Base-by-base conservation (phyloP, 2,329 filamentous ascomycete species). In the Penicillium sp. region DNA sequence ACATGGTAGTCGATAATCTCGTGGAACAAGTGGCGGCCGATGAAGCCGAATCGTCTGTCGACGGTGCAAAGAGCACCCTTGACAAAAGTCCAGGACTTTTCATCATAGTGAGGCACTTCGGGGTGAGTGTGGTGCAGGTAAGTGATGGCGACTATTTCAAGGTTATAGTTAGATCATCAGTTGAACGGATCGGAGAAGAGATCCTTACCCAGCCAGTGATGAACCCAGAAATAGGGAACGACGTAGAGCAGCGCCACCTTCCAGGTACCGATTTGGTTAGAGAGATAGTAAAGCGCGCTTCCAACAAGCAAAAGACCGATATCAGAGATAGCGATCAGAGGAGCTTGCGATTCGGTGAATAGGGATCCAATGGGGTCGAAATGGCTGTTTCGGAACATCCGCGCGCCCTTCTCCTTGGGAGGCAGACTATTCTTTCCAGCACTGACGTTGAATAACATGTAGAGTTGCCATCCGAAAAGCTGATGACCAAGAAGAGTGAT, bases 51-150 rank as follows among this genome's bases (percentile, higher is more conserved):
- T 53, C 83, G 78, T 33, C 82, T 78, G 66, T 86, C 82, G 23
- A 86, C 75, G 3, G 82, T 85, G 39, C 78, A 77, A 7, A 81
- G 72, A 3, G 81, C 81, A 25, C 82, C 82, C 59, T 80, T 78
- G 52, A 80, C 74, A 58, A 80, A 85, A 25, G 77, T 81, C 82
- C 82, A 85, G 43, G 72, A 71, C 6, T 77, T 73, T 46, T 75
- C 75, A 32, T 79, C 75, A 63, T 81, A 84, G 66, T 84, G 78
- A 13, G 77, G 78, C 38, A 83, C 72, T 9, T 68, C 60, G 1
- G 65, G 71, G 63, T 87, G 81, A 44, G 82, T 85, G 75, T 88
- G 85, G 71, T 88, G 85, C 18, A 88, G 81, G 69, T 86, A 88
- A 42, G 85, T 88, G 61, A 88, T 87, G 57, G 83, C 83, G 23